Evolutionary conservation across 192 early-diverging fungal species (phyloP), one percentile per base, ranked within the genome.

Genomic region (Entomortierella chlamydospora): DNA sequence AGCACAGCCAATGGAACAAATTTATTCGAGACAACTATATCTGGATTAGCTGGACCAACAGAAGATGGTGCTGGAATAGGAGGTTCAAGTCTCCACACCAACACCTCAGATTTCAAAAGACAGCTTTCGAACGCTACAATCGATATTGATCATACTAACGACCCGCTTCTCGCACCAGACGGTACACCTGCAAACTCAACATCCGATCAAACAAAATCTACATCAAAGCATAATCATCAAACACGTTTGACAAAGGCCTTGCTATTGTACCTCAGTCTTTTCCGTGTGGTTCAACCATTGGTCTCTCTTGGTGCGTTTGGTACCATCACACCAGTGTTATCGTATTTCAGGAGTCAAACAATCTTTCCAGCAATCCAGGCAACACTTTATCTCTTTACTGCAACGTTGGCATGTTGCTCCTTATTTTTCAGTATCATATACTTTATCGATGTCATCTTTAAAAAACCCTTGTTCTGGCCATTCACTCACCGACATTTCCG

Each of bases 391-490:
- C 9, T 79, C 65, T 79, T 60, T 42, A 79, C 76, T 0, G 68
- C 68, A 0, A 66, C 68, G 1, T 37, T 79, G 10, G 67, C 76
- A 18, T 57, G 61, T 28, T 79, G 76, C 56, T 79, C 76, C 20
- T n/a, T 79, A 25, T 70, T 79, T 17, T 79, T 79, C 29, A 60
- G 67, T 5, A 37, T 70, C 51, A 43, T 79, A 2, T 79, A 79
- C 43, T 12, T 79, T 13, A 18, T 79, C 6, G 76, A 66, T 34
- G 68, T 79, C 8, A 11, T 79, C 12, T 70, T 70, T 25, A 61
- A 61, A 29, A 79, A 79, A 65, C 76, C 76, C 5, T 23, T 79
- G 10, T 79, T 79, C 54, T 79, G 76, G 76, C 76, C 76, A 11
- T 79, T 79, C 12, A 79, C 68, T 8, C 58, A 79, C 51, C 54